Evolutionary conservation across 768 basidiomycete genomes (phyloP).

Genomic region (Collybia sp.): DNA sequence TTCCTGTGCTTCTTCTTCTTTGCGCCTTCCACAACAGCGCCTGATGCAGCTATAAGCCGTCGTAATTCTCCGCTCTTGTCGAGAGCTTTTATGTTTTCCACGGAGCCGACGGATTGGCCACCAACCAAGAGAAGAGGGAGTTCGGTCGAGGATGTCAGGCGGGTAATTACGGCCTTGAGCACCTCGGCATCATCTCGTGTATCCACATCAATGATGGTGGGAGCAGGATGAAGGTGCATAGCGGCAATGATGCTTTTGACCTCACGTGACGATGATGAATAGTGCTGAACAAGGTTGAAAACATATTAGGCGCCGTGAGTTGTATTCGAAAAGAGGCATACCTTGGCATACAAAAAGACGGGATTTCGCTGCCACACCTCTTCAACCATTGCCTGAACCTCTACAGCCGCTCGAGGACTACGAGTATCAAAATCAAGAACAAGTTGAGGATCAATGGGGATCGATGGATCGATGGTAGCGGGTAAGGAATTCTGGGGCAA

Average conservation of each 20-base stretch:
- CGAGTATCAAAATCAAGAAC: conserved; percentile 81
- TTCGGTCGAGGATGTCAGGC: conserved; percentile 49
- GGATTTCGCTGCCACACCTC: conserved; percentile 74
- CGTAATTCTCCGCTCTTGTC: conserved; percentile 47
- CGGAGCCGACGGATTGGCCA: conserved; percentile 50
- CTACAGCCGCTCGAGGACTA: conserved; percentile 52
- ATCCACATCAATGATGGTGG: conserved; percentile 70
- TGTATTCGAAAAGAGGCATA: conserved; percentile 14
- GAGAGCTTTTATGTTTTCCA: conserved; percentile 48
- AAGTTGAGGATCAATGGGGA: conserved; percentile 73
- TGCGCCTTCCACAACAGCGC: conserved; percentile 48
- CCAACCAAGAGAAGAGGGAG: conserved; percentile 69
- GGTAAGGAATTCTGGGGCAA: conserved; percentile 77
- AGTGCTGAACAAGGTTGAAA: conserved; percentile 41
- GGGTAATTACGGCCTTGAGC: conserved; percentile 53
- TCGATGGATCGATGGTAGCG: conserved; percentile 51
- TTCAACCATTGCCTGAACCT: conserved; percentile 52
- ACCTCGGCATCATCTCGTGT: conserved; percentile 66
- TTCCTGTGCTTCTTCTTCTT: conserved; percentile 52
- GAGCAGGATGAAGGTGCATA: conserved; percentile 55
- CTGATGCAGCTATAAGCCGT: conserved; percentile 45
- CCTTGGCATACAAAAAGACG: conserved; percentile 74
- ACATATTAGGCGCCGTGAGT: conserved; percentile 4
- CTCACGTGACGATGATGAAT: conserved; percentile 64
- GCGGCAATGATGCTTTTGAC: conserved; percentile 52